Evolutionary conservation across 768 basidiomycete genomes (phyloP).

Genomic region (Mycena floridula): DNA sequence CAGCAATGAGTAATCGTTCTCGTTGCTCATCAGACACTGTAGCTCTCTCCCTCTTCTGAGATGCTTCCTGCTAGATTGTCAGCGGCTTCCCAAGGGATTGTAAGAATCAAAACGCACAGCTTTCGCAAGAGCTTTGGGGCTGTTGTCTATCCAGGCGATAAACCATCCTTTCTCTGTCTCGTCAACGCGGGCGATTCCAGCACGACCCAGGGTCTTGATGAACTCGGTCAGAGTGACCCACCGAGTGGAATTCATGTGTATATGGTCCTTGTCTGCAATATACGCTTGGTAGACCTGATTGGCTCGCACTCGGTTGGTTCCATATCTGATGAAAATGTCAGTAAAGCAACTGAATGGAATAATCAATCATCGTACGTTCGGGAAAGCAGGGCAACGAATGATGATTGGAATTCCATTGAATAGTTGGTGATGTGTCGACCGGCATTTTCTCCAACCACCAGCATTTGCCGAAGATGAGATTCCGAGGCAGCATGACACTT

Average conservation of each 20-base stretch:
- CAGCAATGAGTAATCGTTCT: slow-evolving; percentile 81
- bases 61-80: slow-evolving; percentile 53
- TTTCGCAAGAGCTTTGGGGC: slow-evolving; percentile 90
- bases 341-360: slow-evolving; percentile 16
- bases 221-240: slow-evolving; percentile 99
- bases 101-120: slow-evolving; percentile 50
- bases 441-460: slow-evolving; percentile 93
- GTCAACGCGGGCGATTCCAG: slow-evolving; percentile 86
- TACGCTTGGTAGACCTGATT: slow-evolving; percentile 98
- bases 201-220: slow-evolving; percentile 78
- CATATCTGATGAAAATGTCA: slow-evolving; percentile 46
- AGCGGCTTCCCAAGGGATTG: slow-evolving; percentile 3
- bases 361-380: too few relatives aligned
- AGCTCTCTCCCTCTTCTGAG: slow-evolving; percentile 85
- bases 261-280: slow-evolving; percentile 87
- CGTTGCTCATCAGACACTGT: slow-evolving; percentile 93
- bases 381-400: slow-evolving; percentile 87
- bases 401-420: slow-evolving; percentile 81
- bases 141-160: slow-evolving; percentile 94
- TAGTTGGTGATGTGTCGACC: slow-evolving; percentile 89
- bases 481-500: slow-evolving; percentile 49
- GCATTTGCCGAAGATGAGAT: slow-evolving; percentile 92
- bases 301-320: slow-evolving; percentile 90
- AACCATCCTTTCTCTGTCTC: slow-evolving; percentile 99
- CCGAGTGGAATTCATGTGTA: slow-evolving; percentile 98